Evolutionary conservation across 371 early-diverging fungal species (phyloP), one percentile per base, ranked within the genome.

Genomic region (Mortierella sp.): DNA sequence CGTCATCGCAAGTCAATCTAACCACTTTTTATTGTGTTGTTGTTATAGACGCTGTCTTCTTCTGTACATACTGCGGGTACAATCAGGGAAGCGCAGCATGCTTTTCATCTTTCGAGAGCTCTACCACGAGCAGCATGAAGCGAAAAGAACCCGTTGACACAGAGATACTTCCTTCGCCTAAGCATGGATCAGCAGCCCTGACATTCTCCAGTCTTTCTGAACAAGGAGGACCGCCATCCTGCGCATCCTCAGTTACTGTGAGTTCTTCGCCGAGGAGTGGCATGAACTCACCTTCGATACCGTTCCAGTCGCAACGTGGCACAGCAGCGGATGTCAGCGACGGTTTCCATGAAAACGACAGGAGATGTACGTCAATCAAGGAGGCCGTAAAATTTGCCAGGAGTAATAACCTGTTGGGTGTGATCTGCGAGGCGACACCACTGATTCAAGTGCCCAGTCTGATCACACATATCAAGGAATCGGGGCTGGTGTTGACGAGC

Each of bases 391-490:
- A 88, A 47, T 94, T 93, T 73, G 88, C 91, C 3, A 87, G 89
- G 47, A 76, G 82, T 43, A 90, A 89, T 65, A 95, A 96, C 64
- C 64, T 97, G 26, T 80, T 98, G 37, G 98, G 98, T 9, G 79
- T 98, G 15, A 88, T 98, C 54, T 95, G 93, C 69, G 91, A 92
- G 54, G 94, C 95, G 6, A 89, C 90, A 32, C 95, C 94, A 8
- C 69, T 96, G 90, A 89, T 94, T 32, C 91, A 93, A 75, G 95
- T 95, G 7, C 97, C 98, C 1, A 84, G 88, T 12, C 73, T 98
- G 48, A 93, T 97, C 66, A 87, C 88, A 28, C 91, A 91, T 27
- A 90, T 96, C 60, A 98, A 98, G 68, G 92, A 95, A 73, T 90
- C 90, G 43, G 97, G 98, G 0, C 69, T 98, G 39, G 86, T 98